Conservation (phyloP, 306 rosid genomes). For the Cyamopsis tetragonoloba region DNA sequence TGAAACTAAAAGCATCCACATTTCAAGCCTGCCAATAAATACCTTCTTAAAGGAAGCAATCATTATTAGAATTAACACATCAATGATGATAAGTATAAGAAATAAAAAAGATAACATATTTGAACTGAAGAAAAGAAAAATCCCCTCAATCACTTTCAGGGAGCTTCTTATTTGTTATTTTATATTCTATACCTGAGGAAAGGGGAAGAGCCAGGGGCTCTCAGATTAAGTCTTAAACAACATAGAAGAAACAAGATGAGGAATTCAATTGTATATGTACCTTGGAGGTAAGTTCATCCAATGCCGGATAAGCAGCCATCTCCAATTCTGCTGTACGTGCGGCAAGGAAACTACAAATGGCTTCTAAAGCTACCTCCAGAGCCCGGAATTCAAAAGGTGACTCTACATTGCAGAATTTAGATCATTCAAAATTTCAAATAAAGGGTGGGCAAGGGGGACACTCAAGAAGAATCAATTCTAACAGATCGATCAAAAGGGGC, state of each 20-base stretch:
- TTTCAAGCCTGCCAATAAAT: not conserved
- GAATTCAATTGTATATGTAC: conserved; percentile 34
- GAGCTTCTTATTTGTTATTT: not conserved
- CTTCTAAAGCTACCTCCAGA: conserved; percentile 92
- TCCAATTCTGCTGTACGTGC: conserved; percentile 91
- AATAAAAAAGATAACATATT: not conserved
- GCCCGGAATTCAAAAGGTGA: conserved; percentile 98
- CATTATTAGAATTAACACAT: not conserved
- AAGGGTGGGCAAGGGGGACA: not conserved
- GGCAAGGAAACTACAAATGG: conserved; percentile 93
- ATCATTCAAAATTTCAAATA: conserved; percentile 40
- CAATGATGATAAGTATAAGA: conserved; percentile 4
- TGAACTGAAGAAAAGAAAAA: not conserved
- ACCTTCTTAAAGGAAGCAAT: not conserved
- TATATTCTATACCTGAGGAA: conserved; percentile 3
- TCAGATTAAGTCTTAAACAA: not conserved
- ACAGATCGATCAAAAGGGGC: not conserved
- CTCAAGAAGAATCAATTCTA: not conserved
- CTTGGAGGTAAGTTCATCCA: conserved; percentile 92
- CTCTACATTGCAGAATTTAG: conserved; percentile 53
- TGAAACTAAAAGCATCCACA: conserved; percentile 16
- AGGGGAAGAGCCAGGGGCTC: not conserved
- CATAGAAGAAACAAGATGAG: not conserved
- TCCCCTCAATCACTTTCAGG: not conserved
- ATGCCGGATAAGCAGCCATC: conserved; percentile 93